These are phyloP conservation scores for Rhynchospora tenuis DNA, from an alignment of 176 grass and related monocot genomes.

Conservation along the genomic window DNA sequence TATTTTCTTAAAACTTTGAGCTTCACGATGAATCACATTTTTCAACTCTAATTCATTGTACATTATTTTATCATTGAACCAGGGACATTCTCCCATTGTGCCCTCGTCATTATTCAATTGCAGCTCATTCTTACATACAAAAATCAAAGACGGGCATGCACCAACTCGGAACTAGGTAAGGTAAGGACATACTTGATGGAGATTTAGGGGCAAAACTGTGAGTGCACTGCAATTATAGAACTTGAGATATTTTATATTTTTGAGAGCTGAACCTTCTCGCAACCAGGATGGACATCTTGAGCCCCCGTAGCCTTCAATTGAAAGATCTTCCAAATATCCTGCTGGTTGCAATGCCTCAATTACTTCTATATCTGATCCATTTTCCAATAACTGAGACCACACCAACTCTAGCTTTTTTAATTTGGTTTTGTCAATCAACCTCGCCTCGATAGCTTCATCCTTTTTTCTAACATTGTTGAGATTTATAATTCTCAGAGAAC, in stretches of 20 bases:
- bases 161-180: too few species aligned
- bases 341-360: constrained; percentile 18
- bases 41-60: not conserved
- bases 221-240: not conserved
- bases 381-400: not conserved
- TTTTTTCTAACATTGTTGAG: constrained; percentile 16
- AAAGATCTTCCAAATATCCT: not conserved
- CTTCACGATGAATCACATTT: not conserved
- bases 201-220: not conserved
- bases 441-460: not conserved
- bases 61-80: not conserved
- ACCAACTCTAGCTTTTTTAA: not conserved
- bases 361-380: constrained; percentile 1
- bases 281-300: not conserved
- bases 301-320: not conserved
- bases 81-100: not conserved
- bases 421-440: not conserved
- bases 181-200: not conserved
- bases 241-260: not conserved
- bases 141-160: not conserved
- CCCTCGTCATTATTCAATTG: not conserved
- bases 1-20: not conserved
- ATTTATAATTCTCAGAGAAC: not conserved
- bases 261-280: not conserved
- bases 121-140: not conserved